Evolutionary conservation across 1,139 yeast species (phyloP).

Genomic region (Candida albicans): DNA sequence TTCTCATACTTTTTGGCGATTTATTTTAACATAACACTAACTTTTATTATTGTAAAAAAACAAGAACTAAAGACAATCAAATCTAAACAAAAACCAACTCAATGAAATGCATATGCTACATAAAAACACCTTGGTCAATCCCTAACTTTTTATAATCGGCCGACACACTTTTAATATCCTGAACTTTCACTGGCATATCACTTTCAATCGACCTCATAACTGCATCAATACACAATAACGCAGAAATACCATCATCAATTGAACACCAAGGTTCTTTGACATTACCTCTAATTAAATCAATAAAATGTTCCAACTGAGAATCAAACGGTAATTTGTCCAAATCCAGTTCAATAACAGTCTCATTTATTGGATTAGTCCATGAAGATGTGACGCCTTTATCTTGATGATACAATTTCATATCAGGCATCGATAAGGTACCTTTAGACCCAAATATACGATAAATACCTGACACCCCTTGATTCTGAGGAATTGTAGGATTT

Average conservation of each 20-base stretch:
- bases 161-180: constrained; percentile 24
- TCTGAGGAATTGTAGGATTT: constrained; percentile 40
- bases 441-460: constrained; percentile 42
- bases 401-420: constrained; percentile 38
- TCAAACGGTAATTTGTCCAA: constrained; percentile 33
- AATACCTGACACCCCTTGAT: constrained; percentile 34
- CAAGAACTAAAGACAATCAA: background rate
- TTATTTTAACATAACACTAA: background rate
- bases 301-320: constrained; percentile 31
- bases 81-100: constrained; percentile 1
- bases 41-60: background rate
- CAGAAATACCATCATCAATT: constrained; percentile 41
- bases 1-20: background rate
- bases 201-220: constrained; percentile 37
- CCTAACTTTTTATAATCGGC: constrained; percentile 24
- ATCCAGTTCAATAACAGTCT: constrained; percentile 18
- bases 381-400: constrained; percentile 16
- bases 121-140: constrained; percentile 1
- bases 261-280: constrained; percentile 32
- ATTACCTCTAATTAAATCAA: constrained; percentile 32
- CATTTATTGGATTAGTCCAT: constrained; percentile 24
- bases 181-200: constrained; percentile 35
- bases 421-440: constrained; percentile 45
- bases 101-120: background rate
- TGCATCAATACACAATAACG: constrained; percentile 35